Evolutionary conservation across 768 basidiomycete genomes (phyloP), one percentile per base, ranked within the genome.

Genomic region (Scleroderma citrinum): DNA sequence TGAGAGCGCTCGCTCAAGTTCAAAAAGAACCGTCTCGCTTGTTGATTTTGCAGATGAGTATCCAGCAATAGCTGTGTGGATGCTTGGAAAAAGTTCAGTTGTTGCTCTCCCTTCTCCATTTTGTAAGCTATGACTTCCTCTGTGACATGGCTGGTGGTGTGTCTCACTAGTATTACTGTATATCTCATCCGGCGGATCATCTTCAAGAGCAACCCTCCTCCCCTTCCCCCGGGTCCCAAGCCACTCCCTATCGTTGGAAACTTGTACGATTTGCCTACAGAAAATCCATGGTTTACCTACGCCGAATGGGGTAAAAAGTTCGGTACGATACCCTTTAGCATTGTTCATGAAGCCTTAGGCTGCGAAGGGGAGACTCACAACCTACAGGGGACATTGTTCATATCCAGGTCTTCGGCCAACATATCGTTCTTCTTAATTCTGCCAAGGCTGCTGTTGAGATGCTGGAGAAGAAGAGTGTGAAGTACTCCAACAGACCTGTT

Each of bases 381-480:
- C 8, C 19, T 21, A 20, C 31, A 54, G 69, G 67, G 14, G 65
- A 68, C 44, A 55, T 70, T 30, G 52, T 67, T 20, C 64, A 61
- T 47, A 34, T 69, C 48, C 51, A 58, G 20, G 49, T 64, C 17
- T 59, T 66, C 21, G 69, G 67, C 4, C 45, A 56, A 17, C 53
- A 47, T 2, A 59, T 68, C 7, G 52, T 71, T 17, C 49, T 72
- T 17, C 55, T 72, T n/a, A 72, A 68, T 50, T 70, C 69, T 11
- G 45, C 57, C 36, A 59, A 66, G 52, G 71, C 68, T 16, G 71
- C 69, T 32, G 67, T 69, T 26, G 77, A 79, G 49, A 64, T 81
- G 17, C 61, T 81, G 31, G 77, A 79, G 44, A 76, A 69, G 57
- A 69, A 74, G 44, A 72, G 77, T 48, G 62, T 73, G 12, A 73